Evolutionary conservation across 1,139 yeast species (phyloP).

Genomic region (Diutina rugosa): DNA sequence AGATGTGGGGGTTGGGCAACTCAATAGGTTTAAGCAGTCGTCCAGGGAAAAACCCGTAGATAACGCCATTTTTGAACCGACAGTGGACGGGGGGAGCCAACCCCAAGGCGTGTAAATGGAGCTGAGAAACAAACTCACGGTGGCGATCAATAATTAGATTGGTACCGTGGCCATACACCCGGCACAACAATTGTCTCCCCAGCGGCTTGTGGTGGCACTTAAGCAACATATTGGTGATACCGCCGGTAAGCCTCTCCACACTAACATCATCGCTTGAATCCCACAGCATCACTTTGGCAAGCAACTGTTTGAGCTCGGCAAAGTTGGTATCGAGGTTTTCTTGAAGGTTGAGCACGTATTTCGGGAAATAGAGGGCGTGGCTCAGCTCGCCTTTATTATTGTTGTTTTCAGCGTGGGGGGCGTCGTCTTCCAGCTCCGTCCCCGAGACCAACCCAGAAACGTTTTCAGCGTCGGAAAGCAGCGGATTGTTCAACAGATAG

Average conservation of each 20-base stretch:
- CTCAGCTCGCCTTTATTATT: conserved; percentile 6
- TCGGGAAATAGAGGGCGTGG: conserved; percentile 28
- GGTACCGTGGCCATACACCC: conserved; percentile 73
- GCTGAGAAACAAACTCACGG: conserved; percentile 62
- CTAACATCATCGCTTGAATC: conserved; percentile 10
- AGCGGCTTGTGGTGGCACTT: conserved; percentile 26
- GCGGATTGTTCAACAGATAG: conserved; percentile 31
- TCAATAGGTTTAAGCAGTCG: conserved; percentile 47
- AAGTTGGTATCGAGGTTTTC: conserved; percentile 19
- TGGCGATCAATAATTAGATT: conserved; percentile 62
- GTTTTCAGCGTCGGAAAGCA: conserved; percentile 18
- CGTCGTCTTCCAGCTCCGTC: conserved; percentile 4
- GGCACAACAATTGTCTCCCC: conserved; percentile 35
- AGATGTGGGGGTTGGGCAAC: conserved; percentile 32
- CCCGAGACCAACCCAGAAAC: not conserved
- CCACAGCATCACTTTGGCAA: conserved; percentile 27
- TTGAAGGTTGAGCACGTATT: conserved; percentile 19
- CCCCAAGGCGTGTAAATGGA: conserved; percentile 43
- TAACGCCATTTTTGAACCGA: conserved; percentile 59
- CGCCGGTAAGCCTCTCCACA: conserved; percentile 47
- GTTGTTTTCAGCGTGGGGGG: not conserved
- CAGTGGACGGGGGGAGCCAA: conserved; percentile 65
- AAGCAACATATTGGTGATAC: conserved; percentile 65
- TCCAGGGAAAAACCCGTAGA: conserved; percentile 62
- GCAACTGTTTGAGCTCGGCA: conserved; percentile 19